Evolutionary conservation across 139 green algal species (phyloP).

Genomic region (Coelastrella sp.): DNA sequence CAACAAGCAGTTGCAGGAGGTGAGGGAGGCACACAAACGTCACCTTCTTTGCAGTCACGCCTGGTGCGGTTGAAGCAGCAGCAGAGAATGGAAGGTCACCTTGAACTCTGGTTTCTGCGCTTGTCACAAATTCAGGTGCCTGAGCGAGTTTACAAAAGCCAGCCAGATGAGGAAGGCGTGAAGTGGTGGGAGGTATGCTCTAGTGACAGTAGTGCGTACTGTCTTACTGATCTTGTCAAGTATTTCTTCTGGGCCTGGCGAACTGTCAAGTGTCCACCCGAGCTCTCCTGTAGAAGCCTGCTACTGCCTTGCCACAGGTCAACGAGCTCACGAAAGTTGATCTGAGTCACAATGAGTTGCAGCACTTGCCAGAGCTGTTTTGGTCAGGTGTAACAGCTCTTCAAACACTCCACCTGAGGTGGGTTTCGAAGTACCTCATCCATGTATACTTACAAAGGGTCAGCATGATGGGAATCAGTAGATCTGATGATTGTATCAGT

Average conservation of each 20-base stretch:
- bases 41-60: too few species aligned
- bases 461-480: not conserved
- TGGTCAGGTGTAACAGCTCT: constrained; percentile 45
- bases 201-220: not conserved
- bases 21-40: constrained; percentile 19
- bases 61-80: too few species aligned
- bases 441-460: not conserved
- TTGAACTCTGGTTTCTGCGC: too few species aligned
- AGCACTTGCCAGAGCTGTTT: constrained; percentile 44
- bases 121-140: constrained; percentile 24
- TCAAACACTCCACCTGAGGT: constrained; percentile 20
- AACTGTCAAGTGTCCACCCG: too few species aligned
- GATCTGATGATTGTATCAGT: not conserved
- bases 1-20: constrained; percentile 28
- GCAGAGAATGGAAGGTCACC: too few species aligned
- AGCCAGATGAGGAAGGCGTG: not conserved
- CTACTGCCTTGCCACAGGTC: constrained; percentile 43
- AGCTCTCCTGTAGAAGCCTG: not conserved
- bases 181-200: constrained; percentile 65
- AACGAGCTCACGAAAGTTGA: constrained; percentile 58
- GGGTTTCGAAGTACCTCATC: not conserved
- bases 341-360: constrained; percentile 58
- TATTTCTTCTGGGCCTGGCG: too few species aligned
- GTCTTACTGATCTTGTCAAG: too few species aligned
- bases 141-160: not conserved